Conservation (phyloP, 164 flowering plant genomes). For the Liriodendron chinense region DNA sequence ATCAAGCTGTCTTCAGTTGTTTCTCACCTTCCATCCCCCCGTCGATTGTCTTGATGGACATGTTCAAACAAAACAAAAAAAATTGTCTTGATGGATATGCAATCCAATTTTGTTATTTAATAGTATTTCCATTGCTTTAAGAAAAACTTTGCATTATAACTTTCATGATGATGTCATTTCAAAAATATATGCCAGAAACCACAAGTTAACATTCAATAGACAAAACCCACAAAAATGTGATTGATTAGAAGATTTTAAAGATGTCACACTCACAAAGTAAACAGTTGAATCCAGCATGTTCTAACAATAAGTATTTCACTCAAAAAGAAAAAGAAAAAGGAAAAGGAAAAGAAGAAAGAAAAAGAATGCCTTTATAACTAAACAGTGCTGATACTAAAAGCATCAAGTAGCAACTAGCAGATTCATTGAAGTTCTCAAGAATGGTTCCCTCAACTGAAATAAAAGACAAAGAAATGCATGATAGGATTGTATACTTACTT, state of each 20-base stretch:
- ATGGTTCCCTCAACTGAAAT: neutral
- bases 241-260: neutral
- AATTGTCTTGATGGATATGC: neutral
- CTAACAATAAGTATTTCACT: neutral
- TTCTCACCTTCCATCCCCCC: neutral
- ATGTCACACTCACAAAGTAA: neutral
- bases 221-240: neutral
- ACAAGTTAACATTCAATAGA: neutral
- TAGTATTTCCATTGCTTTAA: neutral
- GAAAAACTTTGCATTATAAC: neutral
- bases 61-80: too few relatives aligned
- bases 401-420: neutral
- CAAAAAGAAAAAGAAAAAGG: neutral
- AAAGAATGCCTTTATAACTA: neutral
- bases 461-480: neutral
- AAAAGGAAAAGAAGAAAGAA: neutral
- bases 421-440: neutral
- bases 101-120: neutral
- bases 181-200: neutral
- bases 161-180: neutral
- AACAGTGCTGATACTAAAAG: neutral
- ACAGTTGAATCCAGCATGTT: neutral
- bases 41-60: too few relatives aligned
- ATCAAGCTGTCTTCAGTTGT: neutral
- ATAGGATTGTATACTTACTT: slow-evolving; percentile 46